Evolutionary conservation across 805 yeast genomes (phyloP).

Genomic region (Candida pseudoglaebosa): DNA sequence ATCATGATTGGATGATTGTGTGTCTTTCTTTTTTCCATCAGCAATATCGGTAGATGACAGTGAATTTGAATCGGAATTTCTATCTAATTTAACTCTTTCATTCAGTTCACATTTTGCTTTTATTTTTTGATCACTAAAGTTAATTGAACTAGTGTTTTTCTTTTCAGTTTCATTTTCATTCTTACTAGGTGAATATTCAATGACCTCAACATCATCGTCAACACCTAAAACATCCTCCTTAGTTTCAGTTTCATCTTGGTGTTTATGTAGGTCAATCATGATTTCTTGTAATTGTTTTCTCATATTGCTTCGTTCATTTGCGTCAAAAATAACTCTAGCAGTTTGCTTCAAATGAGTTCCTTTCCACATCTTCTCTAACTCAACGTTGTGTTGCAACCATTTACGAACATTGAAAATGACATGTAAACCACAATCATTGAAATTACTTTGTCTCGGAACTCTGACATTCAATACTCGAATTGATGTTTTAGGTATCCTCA

Average conservation of each 20-base stretch:
- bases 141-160: background rate
- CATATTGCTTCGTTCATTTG: slow-evolving; percentile 26
- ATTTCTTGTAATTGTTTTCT: slow-evolving; percentile 23
- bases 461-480: slow-evolving; percentile 47
- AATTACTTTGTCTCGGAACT: slow-evolving; percentile 83
- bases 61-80: no score
- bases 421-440: slow-evolving; percentile 93
- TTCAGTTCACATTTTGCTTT: background rate
- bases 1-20: no score
- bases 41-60: no score
- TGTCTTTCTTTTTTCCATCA: no score
- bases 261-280: slow-evolving; percentile 19
- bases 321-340: slow-evolving; percentile 18
- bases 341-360: slow-evolving; percentile 1
- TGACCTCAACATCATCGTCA: slow-evolving; percentile 18
- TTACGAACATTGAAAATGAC: slow-evolving; percentile 69
- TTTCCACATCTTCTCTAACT: slow-evolving; percentile 50
- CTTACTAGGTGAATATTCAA: slow-evolving; percentile 10
- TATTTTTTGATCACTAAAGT: background rate
- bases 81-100: no score
- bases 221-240: slow-evolving; percentile 1
- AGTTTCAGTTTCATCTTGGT: slow-evolving; percentile 10
- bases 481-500: slow-evolving; percentile 42
- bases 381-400: slow-evolving; percentile 48
- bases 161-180: slow-evolving; percentile 7